Base-by-base conservation (phyloP, 2,329 filamentous ascomycete species). In the Colletotrichum orchidophilum region DNA sequence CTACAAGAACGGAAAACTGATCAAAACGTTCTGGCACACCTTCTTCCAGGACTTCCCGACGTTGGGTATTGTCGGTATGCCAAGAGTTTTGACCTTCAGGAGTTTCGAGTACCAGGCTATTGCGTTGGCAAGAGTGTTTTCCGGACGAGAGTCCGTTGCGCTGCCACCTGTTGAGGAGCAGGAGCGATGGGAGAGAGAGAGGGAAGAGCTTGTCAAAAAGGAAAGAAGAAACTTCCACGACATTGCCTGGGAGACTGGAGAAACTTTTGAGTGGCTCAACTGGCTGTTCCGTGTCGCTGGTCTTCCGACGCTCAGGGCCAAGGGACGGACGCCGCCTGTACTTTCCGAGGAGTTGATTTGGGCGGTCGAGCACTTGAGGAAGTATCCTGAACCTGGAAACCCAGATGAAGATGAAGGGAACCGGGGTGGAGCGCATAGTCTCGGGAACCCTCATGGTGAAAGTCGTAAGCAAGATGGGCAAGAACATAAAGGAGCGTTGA, bases 51-150 rank as follows among this genome's bases (percentile, higher is more conserved):
- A 84, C 26, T 83, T 84, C 50, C 77, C 82, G 0, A 86, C 84
- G 0, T 77, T 91, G 0, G 88, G 81, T 0, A 78, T 88, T 12
- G 82, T 90, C 0, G 88, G 88, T 0, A 75, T 88, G 6, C 87
- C 87, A 1, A 82, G 86, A 0, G 83, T 84, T 0, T 76, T 87
- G 13, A 88, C 86, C 0, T 89, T 88, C 67, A 77, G 87, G 7
- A 85, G 84, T 42, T 88, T 88, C 71, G 87, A 89, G 75, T 89
- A 89, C 71, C 87, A 89, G 75, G 87, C 86, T 1, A 79, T 88
- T 50, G 86, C 87, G 1, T 77, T 89, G 0, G 86, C 87, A 3
- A 80, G 87, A 2, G 74, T 87, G 0, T 88, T 84, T 74, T 78
- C 86, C 0, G 80, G 80, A 0, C 78, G 87, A 15, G 82, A 84